Conservation (phyloP, 1,284 basidiomycete species). For the Trichosporon inkin region DNA sequence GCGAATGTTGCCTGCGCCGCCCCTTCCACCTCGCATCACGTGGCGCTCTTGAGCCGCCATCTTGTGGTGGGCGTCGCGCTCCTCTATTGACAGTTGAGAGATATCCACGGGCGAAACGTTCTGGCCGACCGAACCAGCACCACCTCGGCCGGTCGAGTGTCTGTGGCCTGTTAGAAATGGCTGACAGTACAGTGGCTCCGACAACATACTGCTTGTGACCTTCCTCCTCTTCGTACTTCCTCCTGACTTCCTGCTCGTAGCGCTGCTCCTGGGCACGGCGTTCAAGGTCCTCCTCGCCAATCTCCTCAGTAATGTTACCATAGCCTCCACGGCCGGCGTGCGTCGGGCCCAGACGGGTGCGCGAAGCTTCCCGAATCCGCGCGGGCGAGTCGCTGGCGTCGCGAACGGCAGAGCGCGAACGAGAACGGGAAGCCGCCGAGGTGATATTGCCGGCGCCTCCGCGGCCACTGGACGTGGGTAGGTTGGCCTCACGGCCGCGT, state of each 20-base stretch:
- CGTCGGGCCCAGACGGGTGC: not conserved
- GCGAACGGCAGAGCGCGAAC: constrained; percentile 28
- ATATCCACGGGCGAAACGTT: constrained; percentile 30
- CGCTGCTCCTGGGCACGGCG: constrained; percentile 26
- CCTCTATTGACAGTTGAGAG: constrained; percentile 35
- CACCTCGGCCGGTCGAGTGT: constrained; percentile 42
- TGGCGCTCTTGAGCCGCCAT: constrained; percentile 33
- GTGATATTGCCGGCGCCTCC: constrained; percentile 49
- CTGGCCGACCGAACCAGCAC: constrained; percentile 40
- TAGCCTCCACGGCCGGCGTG: constrained; percentile 46
- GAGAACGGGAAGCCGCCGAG: constrained; percentile 28
- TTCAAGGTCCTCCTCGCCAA: constrained; percentile 26
- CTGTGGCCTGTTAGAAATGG: not conserved
- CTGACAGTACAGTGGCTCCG: not conserved
- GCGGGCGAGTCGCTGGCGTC: constrained; percentile 8
- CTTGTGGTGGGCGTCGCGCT: constrained; percentile 42
- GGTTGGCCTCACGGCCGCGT: constrained; percentile 42
- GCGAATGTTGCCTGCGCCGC: constrained; percentile 42
- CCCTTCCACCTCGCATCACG: constrained; percentile 34
- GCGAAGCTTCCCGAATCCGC: not conserved
- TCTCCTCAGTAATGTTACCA: constrained; percentile 46
- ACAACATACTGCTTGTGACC: constrained; percentile 33
- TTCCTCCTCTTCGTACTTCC: constrained; percentile 38
- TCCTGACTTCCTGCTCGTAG: constrained; percentile 39
- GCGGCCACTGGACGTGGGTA: constrained; percentile 43